phyloP scores from a whole-genome alignment of 495 filamentous ascomycete species.

The Antarctomyces pellizariae region DNA sequence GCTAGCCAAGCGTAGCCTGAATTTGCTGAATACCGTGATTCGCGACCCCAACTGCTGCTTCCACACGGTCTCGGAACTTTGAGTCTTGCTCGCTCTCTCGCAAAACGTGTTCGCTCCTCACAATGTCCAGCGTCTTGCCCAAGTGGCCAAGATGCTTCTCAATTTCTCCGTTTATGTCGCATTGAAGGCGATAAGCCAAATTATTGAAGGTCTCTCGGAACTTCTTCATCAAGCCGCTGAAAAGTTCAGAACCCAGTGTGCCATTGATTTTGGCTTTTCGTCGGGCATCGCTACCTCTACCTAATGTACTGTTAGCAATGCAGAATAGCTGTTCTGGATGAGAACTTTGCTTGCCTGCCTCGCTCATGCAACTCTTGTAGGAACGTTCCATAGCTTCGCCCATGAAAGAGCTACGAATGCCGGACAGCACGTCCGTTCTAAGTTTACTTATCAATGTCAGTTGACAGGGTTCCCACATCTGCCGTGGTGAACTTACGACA shows the following conservation, averaged over 20 bases:
- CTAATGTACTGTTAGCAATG: slow-evolving; percentile 8
- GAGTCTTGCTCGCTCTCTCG: slow-evolving; percentile 15
- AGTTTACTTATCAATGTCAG: slow-evolving; percentile 7
- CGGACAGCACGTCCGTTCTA: slow-evolving; percentile 13
- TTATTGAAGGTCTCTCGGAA: slow-evolving; percentile 9
- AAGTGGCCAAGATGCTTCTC: slow-evolving; percentile 9
- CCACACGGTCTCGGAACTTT: slow-evolving; percentile 12
- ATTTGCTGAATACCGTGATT: slow-evolving; percentile 3
- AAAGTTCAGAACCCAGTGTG: slow-evolving; percentile 8
- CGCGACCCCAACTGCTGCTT: slow-evolving; percentile 4
- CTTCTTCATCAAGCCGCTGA: slow-evolving; percentile 8
- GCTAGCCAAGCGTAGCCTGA: slow-evolving; percentile 1
- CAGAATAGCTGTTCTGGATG: slow-evolving; percentile 1
- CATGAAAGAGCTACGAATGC: slow-evolving; percentile 16
- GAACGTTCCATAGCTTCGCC: slow-evolving; percentile 14
- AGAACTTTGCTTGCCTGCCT: slow-evolving; percentile 7
- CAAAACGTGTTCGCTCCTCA: slow-evolving; percentile 14
- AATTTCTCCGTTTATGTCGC: slow-evolving; percentile 6
- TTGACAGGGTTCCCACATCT: not conserved
- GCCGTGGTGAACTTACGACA: slow-evolving; percentile 2
- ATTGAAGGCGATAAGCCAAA: slow-evolving; percentile 9
- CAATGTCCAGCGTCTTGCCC: slow-evolving; percentile 12
- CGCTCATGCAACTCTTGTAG: slow-evolving; percentile 8
- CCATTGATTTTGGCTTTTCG: slow-evolving; percentile 14
- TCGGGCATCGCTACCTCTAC: slow-evolving; percentile 12